Evolutionary conservation across 2,329 filamentous ascomycete genomes (phyloP).

Genomic region (Exophiala sideris): DNA sequence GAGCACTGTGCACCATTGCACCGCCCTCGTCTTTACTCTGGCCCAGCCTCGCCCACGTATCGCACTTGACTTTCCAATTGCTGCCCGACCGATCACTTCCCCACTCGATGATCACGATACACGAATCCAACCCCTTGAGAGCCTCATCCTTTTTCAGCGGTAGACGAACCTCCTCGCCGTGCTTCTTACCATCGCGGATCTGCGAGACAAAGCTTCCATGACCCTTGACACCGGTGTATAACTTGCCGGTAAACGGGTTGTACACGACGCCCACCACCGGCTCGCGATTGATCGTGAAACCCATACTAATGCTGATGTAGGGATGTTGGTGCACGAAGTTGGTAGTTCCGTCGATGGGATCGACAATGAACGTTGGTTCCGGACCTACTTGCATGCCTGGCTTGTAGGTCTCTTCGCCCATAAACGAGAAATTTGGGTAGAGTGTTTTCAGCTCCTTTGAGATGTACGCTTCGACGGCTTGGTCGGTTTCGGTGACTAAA

Average conservation of each 20-base stretch:
- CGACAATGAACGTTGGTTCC: slow-evolving; percentile 59
- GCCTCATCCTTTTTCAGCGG: slow-evolving; percentile 48
- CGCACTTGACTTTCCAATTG: slow-evolving; percentile 56
- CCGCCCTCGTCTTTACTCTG: slow-evolving; percentile 53
- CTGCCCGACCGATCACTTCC: slow-evolving; percentile 55
- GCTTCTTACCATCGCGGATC: slow-evolving; percentile 11
- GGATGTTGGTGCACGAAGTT: slow-evolving; percentile 63
- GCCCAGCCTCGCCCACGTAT: slow-evolving; percentile 51
- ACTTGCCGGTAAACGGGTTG: slow-evolving; percentile 56
- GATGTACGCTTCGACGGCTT: slow-evolving; percentile 58
- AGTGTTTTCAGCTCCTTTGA: slow-evolving; percentile 48
- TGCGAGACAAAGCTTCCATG: slow-evolving; percentile 49
- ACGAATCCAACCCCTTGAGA: slow-evolving; percentile 48
- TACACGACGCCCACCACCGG: slow-evolving; percentile 59
- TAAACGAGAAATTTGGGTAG: slow-evolving; percentile 52
- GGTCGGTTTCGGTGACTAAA: slow-evolving; percentile 62
- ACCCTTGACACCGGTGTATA: slow-evolving; percentile 57
- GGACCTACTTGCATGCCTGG: slow-evolving; percentile 50
- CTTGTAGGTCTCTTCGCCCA: slow-evolving; percentile 60
- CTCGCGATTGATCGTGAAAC: slow-evolving; percentile 49
- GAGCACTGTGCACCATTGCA: slow-evolving; percentile 59
- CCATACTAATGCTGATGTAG: slow-evolving; percentile 58
- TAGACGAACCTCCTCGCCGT: slow-evolving; percentile 31
- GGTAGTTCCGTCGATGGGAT: slow-evolving; percentile 63
- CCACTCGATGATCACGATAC: slow-evolving; percentile 60